phyloP scores from a whole-genome alignment of 768 basidiomycete genomes.

The Tulasnella sp. region DNA sequence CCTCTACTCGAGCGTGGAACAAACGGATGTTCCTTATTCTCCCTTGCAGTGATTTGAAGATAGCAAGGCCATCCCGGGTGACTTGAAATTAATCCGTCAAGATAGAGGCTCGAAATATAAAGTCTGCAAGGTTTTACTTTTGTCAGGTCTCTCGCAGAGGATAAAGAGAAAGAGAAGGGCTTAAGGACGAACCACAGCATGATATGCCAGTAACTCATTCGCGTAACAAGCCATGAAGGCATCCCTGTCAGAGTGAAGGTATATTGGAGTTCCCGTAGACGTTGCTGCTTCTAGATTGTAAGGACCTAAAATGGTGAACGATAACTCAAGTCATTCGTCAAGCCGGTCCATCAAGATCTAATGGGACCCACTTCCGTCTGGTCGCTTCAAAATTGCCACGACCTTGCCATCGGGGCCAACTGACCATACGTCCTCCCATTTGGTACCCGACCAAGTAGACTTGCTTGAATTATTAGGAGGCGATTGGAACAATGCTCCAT shows the following conservation, averaged over 20 bases:
- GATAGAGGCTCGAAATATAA: not conserved
- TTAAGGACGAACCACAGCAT: not conserved
- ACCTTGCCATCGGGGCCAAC: not conserved
- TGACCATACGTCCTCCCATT: not conserved
- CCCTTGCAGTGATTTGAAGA: too few species aligned
- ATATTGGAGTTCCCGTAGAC: too few species aligned
- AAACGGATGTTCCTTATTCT: too few species aligned
- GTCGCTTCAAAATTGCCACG: not conserved
- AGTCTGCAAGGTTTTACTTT: not conserved
- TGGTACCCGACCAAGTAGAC: not conserved
- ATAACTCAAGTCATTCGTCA: too few species aligned
- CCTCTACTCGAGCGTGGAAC: too few species aligned
- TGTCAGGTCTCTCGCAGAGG: not conserved
- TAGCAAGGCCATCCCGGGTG: too few species aligned
- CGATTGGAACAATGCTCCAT: not conserved
- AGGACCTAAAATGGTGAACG: too few species aligned
- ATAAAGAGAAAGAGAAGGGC: not conserved
- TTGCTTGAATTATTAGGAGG: not conserved
- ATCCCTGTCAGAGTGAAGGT: too few species aligned
- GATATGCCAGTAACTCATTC: not conserved
- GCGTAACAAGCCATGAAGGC: too few species aligned
- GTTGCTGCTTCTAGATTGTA: too few species aligned
- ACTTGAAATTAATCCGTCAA: not conserved
- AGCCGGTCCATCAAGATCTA: not conserved
- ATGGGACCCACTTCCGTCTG: not conserved